These are phyloP conservation scores for Neofusicoccum laricinum DNA, from an alignment of 2,329 filamentous ascomycete species.

Conservation along the genomic window DNA sequence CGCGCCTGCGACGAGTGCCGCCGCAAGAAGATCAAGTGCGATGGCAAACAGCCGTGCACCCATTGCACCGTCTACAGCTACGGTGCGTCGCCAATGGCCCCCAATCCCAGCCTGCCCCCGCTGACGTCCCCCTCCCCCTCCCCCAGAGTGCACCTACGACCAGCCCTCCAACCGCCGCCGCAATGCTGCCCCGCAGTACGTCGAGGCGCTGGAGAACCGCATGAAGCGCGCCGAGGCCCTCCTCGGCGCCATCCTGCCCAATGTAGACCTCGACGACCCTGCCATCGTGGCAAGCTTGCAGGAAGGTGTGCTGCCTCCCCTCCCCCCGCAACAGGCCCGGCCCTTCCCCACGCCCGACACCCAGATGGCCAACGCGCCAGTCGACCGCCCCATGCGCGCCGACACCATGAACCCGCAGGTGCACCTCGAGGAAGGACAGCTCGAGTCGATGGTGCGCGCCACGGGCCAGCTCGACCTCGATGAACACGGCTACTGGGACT, in stretches of 20 bases:
- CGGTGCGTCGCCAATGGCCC: slow-evolving; percentile 54
- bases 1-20: slow-evolving; percentile 43
- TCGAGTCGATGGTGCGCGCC: slow-evolving; percentile 93
- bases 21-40: slow-evolving; percentile 55
- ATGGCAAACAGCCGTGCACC: slow-evolving; percentile 60
- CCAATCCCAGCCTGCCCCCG: background rate
- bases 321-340: slow-evolving; percentile 23
- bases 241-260: slow-evolving; percentile 75
- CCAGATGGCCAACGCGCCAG: background rate
- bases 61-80: slow-evolving; percentile 99
- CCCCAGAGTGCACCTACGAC: slow-evolving; percentile 88
- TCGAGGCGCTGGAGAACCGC: slow-evolving; percentile 81
- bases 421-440: slow-evolving; percentile 46
- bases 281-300: slow-evolving; percentile 74
- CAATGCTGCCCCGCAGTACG: slow-evolving; percentile 89
- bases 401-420: slow-evolving; percentile 12
- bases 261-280: slow-evolving; percentile 80
- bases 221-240: slow-evolving; percentile 80
- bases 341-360: background rate
- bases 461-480: slow-evolving; percentile 89
- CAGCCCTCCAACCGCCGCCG: slow-evolving; percentile 88
- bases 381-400: background rate
- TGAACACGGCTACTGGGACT: slow-evolving; percentile 90
- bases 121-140: slow-evolving; percentile 4
- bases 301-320: slow-evolving; percentile 57